Evolutionary conservation across 2,329 filamentous ascomycete genomes (phyloP).

Genomic region (Monilinia fructigena): DNA sequence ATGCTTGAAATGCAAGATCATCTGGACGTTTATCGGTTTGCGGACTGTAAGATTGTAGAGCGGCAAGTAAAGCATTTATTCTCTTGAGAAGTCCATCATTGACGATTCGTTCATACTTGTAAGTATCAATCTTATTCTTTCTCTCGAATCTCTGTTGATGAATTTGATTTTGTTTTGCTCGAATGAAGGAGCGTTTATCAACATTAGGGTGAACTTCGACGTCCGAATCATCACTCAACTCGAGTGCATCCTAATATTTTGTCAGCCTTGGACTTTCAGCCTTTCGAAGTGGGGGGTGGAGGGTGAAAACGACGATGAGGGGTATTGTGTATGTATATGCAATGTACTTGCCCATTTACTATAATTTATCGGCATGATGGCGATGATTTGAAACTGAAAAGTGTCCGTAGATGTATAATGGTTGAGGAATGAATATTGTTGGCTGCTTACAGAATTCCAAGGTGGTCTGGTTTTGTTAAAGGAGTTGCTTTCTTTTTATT

Average conservation of each 20-base stretch:
- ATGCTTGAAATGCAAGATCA: slow-evolving; percentile 81
- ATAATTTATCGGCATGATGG: slow-evolving; percentile 60
- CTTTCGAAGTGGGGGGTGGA: slow-evolving; percentile 28
- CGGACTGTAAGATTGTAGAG: slow-evolving; percentile 70
- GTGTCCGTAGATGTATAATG: too few relatives aligned
- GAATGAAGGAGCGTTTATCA: slow-evolving; percentile 97
- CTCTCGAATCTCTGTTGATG: slow-evolving; percentile 86
- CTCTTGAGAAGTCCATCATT: slow-evolving; percentile 87
- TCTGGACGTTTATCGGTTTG: slow-evolving; percentile 66
- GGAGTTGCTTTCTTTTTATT: slow-evolving; percentile 6
- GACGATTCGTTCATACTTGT: slow-evolving; percentile 89
- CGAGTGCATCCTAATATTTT: slow-evolving; percentile 69
- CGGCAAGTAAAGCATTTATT: slow-evolving; percentile 74
- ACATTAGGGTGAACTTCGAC: slow-evolving; percentile 98
- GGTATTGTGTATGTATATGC: neutral
- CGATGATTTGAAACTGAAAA: neutral
- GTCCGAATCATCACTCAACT: slow-evolving; percentile 97
- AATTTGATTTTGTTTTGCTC: slow-evolving; percentile 96
- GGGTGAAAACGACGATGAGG: slow-evolving; percentile 13
- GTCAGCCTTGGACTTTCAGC: slow-evolving; percentile 40
- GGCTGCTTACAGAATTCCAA: slow-evolving; percentile 1
- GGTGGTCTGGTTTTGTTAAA: neutral
- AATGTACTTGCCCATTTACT: slow-evolving; percentile 52
- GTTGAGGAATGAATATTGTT: too few relatives aligned
- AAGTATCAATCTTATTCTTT: slow-evolving; percentile 82